phyloP scores from a whole-genome alignment of 176 grass and related monocot genomes.

The Eragrostis curvula region DNA sequence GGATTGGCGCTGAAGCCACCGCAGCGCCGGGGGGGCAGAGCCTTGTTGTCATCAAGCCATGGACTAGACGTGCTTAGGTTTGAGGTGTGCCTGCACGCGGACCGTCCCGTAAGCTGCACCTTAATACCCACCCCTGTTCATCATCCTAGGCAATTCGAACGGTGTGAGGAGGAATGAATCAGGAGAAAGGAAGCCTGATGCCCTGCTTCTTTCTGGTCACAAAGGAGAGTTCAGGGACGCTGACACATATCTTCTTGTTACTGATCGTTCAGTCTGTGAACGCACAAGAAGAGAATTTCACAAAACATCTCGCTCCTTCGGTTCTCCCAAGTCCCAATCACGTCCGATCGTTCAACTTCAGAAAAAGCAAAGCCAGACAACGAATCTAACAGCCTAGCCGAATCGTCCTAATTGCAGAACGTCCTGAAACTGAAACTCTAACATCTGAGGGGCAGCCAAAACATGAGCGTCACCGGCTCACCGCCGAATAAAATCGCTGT shows the following conservation, averaged over 20 bases:
- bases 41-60: too few relatives aligned
- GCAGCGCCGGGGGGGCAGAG: too few relatives aligned
- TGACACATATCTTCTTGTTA: neutral
- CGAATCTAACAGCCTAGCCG: constrained; percentile 24
- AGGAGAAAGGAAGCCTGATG: too few relatives aligned
- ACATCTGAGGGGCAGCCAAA: neutral
- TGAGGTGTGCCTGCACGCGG: too few relatives aligned
- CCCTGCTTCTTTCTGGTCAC: too few relatives aligned
- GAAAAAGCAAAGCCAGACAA: neutral
- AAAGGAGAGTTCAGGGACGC: too few relatives aligned
- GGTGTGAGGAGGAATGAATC: too few relatives aligned
- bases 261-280: neutral
- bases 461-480: neutral
- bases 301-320: neutral
- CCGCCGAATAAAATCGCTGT: constrained; percentile 1
- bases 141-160: too few relatives aligned
- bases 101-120: too few relatives aligned
- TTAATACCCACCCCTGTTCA: too few relatives aligned
- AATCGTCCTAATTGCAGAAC: neutral
- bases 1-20: too few relatives aligned
- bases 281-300: constrained; percentile 14
- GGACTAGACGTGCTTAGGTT: too few relatives aligned
- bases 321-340: neutral
- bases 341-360: neutral
- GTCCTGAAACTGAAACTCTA: neutral